These are phyloP conservation scores for Coprinopsis sp. DNA, from an alignment of 768 basidiomycete genomes.

Conservation along the genomic window DNA sequence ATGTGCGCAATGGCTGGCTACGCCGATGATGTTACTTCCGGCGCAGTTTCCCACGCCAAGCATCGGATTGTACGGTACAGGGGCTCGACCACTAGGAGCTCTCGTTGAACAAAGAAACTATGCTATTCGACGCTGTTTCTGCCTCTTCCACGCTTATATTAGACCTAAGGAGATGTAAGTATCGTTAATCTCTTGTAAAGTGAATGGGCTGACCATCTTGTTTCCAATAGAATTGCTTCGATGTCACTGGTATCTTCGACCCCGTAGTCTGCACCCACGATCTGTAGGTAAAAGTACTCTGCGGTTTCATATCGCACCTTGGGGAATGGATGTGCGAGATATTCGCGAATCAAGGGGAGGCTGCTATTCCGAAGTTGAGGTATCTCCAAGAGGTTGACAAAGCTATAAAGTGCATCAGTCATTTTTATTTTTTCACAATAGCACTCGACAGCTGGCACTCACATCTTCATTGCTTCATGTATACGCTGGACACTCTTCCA, in stretches of 20 bases:
- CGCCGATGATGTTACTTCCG: too few relatives aligned
- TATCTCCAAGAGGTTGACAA: slow-evolving; percentile 59
- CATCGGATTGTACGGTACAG: too few relatives aligned
- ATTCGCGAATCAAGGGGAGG: slow-evolving; percentile 45
- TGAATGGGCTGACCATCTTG: slow-evolving; percentile 65
- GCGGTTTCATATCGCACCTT: slow-evolving; percentile 79
- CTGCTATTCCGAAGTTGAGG: slow-evolving; percentile 40
- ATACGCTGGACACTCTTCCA: slow-evolving; percentile 85
- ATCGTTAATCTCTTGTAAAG: not conserved
- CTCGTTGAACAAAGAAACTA: too few relatives aligned
- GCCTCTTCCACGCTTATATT: slow-evolving; percentile 34
- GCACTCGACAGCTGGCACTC: slow-evolving; percentile 20
- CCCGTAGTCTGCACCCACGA: slow-evolving; percentile 67
- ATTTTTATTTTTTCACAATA: too few relatives aligned
- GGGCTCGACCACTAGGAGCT: slow-evolving; percentile 34
- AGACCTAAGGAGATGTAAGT: slow-evolving; percentile 35
- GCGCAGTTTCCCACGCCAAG: too few relatives aligned
- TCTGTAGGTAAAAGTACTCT: slow-evolving; percentile 73
- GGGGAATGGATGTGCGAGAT: slow-evolving; percentile 78
- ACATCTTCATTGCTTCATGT: slow-evolving; percentile 83
- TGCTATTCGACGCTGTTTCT: slow-evolving; percentile 38
- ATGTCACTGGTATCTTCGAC: slow-evolving; percentile 55
- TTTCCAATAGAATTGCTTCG: slow-evolving; percentile 72
- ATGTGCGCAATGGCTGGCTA: too few relatives aligned
- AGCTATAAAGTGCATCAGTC: slow-evolving; percentile 36